Base-by-base conservation (phyloP, 1,139 yeast species). In the Suhomyces wounanorum region DNA sequence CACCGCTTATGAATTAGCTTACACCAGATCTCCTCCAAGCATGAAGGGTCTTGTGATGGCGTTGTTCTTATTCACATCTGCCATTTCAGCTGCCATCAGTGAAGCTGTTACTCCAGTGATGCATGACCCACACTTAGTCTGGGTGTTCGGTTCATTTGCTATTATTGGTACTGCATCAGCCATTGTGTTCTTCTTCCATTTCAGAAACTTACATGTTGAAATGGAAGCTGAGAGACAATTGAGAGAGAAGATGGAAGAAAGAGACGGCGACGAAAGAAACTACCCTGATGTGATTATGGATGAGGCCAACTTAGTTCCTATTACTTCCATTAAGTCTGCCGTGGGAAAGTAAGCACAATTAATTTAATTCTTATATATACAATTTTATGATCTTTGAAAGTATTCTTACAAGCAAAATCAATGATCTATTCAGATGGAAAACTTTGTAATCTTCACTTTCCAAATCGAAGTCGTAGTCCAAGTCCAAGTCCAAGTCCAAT, bases 21-120 rank as follows among this genome's bases (percentile, higher is more conserved):
- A 84, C 65, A 78, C 88, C 1, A 77, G 86, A 64, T 79, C 90
- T 31, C 89, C 91, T 45, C 82, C 78, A 13, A 73, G 77, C 44
- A 82, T 85, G 87, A 83, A 84, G 64, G 83, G 88, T 48, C 75
- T 85, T 56, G 87, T 85, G 47, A 79, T 84, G 82, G 83, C 91
- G 7, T 65, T 86, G 52, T 84, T 84, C 72, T 72, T 85, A 56
- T 75, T 83, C 59, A 82, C 81, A 48, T 77, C 78, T 49, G 87
- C 90, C 9, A 61, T 84, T 47, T 72, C 85, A 13, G 83, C 87
- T 40, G 87, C 87, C 16, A 63, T 83, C 44, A 75, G 81, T 18
- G 80, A 80, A 63, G 85, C 84, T 26, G 68, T 78, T 43, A 75
- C 83, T 36, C 78, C 83, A 45, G 83, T 83, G 6, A 70, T 82